Base-by-base conservation (phyloP, 116 monocot genomes). In the Cymodocea nodosa region DNA sequence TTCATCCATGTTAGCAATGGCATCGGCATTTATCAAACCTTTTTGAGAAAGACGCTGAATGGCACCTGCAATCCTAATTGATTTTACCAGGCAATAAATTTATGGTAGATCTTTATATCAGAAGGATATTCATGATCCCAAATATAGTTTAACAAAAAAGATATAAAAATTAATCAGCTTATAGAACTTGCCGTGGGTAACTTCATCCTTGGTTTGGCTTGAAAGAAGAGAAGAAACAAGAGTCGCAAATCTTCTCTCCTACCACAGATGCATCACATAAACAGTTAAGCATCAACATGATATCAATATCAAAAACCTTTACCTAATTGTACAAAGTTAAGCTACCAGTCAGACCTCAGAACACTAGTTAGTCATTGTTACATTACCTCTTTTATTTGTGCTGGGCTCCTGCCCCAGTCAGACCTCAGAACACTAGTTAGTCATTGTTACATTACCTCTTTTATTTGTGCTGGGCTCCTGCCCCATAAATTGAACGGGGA, bases 221-320 rank as follows among this genome's bases (percentile, higher is more conserved):
- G 97, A 97, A 39, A 97, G 74, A 62, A 97, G 75, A 62, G 91
- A 83, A 71, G 91, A 91, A 35, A 90, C 64, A 61, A 97, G 59
- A 85, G 91, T 80, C 58, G 91, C 91, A 74, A 97, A 91, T 69
- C 97, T 83, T 75, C 80, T 81, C 76, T 88, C 91, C 97, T 97
- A 78, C 44, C 24, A 70, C 24, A 23, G 55, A 23, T 56, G 19
- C 50, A 65, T n/a, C 19, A 64, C 23, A 64, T 19, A 49, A 11
- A 2, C 8, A 50, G 13, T 66, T 15, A 52, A 15, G 52, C 35
- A 35, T 51, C 52, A 36, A 35, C n/a, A 11, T 64, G 20, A 12
- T 64, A 23, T 0, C 50, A 64, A 12, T 44, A 44, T 8, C 44
- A 44, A 44, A 44, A 44, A 12, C 44, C 44, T 44, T 44, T 12